Base-by-base conservation (phyloP, 495 filamentous ascomycete genomes). In the Podospora tetraspora region DNA sequence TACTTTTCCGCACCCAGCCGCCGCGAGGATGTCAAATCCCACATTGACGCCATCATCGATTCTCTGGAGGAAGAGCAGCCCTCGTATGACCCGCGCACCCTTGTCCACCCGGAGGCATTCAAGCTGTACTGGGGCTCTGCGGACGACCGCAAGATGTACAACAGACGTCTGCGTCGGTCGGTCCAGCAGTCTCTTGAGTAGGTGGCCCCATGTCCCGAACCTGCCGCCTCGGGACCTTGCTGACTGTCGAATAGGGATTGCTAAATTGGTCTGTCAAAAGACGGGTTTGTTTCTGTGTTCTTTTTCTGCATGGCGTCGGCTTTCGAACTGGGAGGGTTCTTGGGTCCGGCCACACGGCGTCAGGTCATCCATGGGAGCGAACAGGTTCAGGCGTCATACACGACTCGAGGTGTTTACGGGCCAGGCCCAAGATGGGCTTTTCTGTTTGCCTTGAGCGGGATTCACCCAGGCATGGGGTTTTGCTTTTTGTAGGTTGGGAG, bases 81-180 rank as follows among this genome's bases (percentile, higher is more conserved):
- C 1, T 88, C 91, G 0, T 98, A 94, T 73, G 96, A 99, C 75
- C 95, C 95, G 1, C 84, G 95, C 64, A 96, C 92, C 11, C 84
- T 91, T 0, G 94, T 99, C 29, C 90, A 97, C 71, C 89, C 87
- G 3, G 94, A 97, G 71, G 95, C 94, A 9, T 87, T 91, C 21
- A 92, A 88, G 76, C 79, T 98, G 23, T 97, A 89, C 75, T 99
- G 95, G 95, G 94, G 93, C 4, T 83, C 84, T 0, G 76, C 85
- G 6, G 90, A 94, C 0, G 89, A 94, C 37, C 89, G 91, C 67
- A 95, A 90, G 79, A 78, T 86, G 70, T 99, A 98, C 81, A 91
- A 91, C 69, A 85, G 93, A 66, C 89, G 89, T 72, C 80, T 98
- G 57, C 87, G 95, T 43, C 76, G 84, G 71, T 84, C 85, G 12